phyloP scores from a whole-genome alignment of 805 yeast genomes.

The Torulaspora delbrueckii region DNA sequence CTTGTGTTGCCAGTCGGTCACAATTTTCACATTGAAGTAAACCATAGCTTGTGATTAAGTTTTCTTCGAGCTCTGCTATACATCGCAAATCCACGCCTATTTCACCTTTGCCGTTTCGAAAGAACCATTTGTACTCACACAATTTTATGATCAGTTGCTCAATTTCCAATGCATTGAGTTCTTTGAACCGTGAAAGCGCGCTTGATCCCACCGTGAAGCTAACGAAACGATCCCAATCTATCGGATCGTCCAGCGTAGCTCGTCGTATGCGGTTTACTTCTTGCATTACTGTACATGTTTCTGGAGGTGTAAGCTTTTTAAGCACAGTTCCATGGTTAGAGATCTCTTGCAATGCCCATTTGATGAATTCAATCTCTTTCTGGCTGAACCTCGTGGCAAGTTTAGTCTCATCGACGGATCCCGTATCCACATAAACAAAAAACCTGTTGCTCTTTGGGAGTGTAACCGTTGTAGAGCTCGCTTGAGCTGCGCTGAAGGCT shows the following conservation, averaged over 20 bases:
- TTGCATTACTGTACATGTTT: slow-evolving; percentile 3
- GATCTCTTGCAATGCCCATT: slow-evolving; percentile 26
- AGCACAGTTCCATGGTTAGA: slow-evolving; percentile 2
- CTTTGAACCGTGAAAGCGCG: slow-evolving; percentile 17
- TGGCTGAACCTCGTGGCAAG: slow-evolving; percentile 28
- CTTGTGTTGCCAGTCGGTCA: slow-evolving; percentile 22
- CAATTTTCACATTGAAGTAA: slow-evolving; percentile 24
- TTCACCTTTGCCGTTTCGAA: slow-evolving; percentile 20
- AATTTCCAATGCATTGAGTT: slow-evolving; percentile 19
- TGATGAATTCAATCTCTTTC: slow-evolving; percentile 29
- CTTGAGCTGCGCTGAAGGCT: background rate
- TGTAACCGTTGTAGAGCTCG: background rate
- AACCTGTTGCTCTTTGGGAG: slow-evolving; percentile 19
- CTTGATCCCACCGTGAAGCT: slow-evolving; percentile 23
- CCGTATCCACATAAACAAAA: slow-evolving; percentile 27
- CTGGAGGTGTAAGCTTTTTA: background rate
- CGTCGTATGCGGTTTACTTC: slow-evolving; percentile 19
- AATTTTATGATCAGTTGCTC: slow-evolving; percentile 20
- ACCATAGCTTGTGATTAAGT: slow-evolving; percentile 16
- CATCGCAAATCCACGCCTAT: slow-evolving; percentile 27
- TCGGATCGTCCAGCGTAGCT: slow-evolving; percentile 5
- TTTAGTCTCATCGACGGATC: slow-evolving; percentile 24
- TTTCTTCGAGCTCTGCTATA: slow-evolving; percentile 27
- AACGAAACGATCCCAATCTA: slow-evolving; percentile 16
- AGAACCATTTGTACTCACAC: slow-evolving; percentile 30